Percentiles rank a stretch among this genome's conserved stretches.
Evolutionary conservation across 257 asterid species (phyloP).

Genomic region (Fraxinus excelsior): DNA sequence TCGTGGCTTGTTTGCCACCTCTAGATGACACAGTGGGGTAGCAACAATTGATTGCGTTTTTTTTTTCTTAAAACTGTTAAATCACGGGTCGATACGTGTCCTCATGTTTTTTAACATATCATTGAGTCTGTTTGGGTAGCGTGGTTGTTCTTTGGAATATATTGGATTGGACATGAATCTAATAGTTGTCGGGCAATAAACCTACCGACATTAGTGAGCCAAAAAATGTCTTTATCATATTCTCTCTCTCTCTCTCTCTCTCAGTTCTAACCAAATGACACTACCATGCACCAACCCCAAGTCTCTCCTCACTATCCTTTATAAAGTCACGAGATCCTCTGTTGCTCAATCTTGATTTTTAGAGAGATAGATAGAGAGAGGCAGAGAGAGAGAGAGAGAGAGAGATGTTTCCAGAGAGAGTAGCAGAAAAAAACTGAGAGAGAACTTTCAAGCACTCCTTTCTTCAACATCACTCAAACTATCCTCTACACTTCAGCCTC

Average conservation of each 20-base stretch:
- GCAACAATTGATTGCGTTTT: too few species aligned
- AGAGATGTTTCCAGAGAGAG: conserved; percentile 26
- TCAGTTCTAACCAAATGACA: conserved; percentile 43
- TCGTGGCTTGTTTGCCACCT: too few species aligned
- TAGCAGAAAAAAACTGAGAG: conserved; percentile 47
- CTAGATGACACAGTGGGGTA: too few species aligned
- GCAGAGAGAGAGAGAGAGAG: conserved; percentile 27
- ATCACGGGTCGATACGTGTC: too few species aligned
- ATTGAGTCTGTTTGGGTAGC: too few species aligned
- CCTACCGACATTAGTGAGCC: conserved; percentile 35
- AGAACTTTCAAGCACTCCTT: conserved; percentile 58
- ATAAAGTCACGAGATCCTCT: conserved; percentile 76
- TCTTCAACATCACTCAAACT: conserved; percentile 76
- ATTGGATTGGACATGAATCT: conserved; percentile 25
- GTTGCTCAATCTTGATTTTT: conserved; percentile 43
- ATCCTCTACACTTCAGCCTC: conserved; percentile 48
- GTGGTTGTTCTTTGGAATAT: too few species aligned
- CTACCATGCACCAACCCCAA: conserved; percentile 23
- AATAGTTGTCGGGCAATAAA: conserved; percentile 32
- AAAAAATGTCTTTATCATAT: conserved; percentile 48
- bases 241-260: too few species aligned
- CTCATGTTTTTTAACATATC: too few species aligned
- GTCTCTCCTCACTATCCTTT: conserved; percentile 38
- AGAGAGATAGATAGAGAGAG: conserved; percentile 19
- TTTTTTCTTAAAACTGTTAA: too few species aligned